Base-by-base conservation (phyloP, 192 early-diverging fungal species). In the Backusella australiensis region DNA sequence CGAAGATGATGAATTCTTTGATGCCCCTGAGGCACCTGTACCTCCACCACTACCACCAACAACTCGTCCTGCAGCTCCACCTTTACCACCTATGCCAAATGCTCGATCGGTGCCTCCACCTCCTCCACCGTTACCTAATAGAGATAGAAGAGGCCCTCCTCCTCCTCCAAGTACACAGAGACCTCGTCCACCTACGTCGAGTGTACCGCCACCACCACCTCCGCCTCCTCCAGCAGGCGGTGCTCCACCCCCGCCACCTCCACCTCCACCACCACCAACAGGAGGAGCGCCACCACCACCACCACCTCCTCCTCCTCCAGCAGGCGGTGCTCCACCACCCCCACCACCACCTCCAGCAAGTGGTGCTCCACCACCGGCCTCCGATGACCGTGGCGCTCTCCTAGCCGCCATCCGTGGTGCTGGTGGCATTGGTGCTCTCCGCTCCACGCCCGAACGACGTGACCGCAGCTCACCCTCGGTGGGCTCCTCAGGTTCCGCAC, bases 321-420 rank as follows among this genome's bases (percentile, higher is more conserved):
- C 36, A 34, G 34, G 66, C n/a, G 36, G 8, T n/a, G 8, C 67
- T 2, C 34, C 71, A 49, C 81, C 21, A 36, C 70, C 67, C 56
- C 66, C 82, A 9, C 78, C 80, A 56, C 80, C 80, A 14, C 80
- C 84, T 42, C 79, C 82, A 34, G 15, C 41, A 14, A 7, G 32
- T 1, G 67, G 71, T 69, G 66, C 17, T 34, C 26, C 70, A 21
- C 79, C 63, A 35, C 80, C 80, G 11, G 7, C 68, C 75, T n/a
- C 21, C 68, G 53, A 49, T 72, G 78, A 68, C 39, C 78, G 85
- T 38, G 42, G 65, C 39, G 85, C 83, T 70, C 75, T 89, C 35
- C 44, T 89, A 66, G 83, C 82, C 42, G 83, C 83, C 41, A 89
- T 89, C 68, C 80, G 86, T 65, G 74, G 75, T 21, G 80, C 83